phyloP scores from a whole-genome alignment of 2,329 filamentous ascomycete genomes.

The Metarhizium guizhouense region DNA sequence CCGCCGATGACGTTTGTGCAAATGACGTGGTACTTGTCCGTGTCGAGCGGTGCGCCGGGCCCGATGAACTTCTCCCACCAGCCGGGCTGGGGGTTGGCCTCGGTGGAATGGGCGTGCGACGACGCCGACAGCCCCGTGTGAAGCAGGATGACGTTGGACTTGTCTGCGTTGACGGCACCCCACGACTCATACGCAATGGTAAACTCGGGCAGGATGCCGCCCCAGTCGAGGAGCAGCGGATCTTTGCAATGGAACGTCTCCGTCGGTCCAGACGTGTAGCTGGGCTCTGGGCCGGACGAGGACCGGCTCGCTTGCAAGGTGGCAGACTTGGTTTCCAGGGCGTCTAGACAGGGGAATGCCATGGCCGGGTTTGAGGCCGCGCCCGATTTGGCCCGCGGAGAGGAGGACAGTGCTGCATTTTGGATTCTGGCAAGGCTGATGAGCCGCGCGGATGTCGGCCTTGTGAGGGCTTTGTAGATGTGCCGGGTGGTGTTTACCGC shows the following conservation, averaged over 20 bases:
- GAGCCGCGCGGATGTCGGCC: conserved; percentile 1
- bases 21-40: conserved; percentile 83
- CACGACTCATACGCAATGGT: conserved; percentile 90
- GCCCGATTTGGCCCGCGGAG: conserved; percentile 13
- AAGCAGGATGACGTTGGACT: conserved; percentile 80
- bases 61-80: conserved; percentile 99
- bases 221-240: conserved; percentile 84
- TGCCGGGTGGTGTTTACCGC: conserved; percentile 7
- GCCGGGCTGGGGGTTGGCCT: conserved; percentile 73
- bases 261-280: conserved; percentile 86
- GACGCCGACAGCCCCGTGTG: conserved; percentile 96
- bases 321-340: conserved; percentile 68
- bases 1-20: conserved; percentile 96
- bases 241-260: conserved; percentile 64
- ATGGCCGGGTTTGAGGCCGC: conserved; percentile 70
- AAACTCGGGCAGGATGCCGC: conserved; percentile 81
- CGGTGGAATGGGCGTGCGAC: conserved; percentile 91
- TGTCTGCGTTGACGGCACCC: conserved; percentile 71
- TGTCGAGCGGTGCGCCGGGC: conserved; percentile 75
- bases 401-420: neutral
- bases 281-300: conserved; percentile 77
- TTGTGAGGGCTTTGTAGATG: conserved; percentile 2
- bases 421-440: neutral
- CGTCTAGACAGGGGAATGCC: conserved; percentile 84
- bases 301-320: conserved; percentile 48